Base-by-base conservation (phyloP, 257 asterid species). In the Paraleonurus japonicus region DNA sequence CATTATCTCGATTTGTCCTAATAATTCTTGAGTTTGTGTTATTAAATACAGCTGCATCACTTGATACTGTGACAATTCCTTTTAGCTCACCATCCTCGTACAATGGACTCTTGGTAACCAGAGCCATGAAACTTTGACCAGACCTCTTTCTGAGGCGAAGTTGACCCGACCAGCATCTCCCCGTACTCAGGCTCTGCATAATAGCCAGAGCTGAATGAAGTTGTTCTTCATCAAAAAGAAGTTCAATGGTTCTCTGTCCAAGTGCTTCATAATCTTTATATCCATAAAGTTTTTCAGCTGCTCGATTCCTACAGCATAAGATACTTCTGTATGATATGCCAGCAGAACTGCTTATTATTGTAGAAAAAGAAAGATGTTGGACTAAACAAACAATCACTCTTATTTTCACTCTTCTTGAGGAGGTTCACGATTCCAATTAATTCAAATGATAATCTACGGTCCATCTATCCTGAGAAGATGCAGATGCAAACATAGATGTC, bases 201-300 rank as follows among this genome's bases (percentile, higher is more conserved):
- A 81, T 71, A 22, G 15, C 61, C 57, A 41, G 57, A 5, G 83
- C 88, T 55, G 78, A 69, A 16, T 61, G 79, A 17, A 60, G 80
- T 67, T 81, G 72, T 48, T 81, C 87, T 82, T 85, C 88, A 35
- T 80, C 84, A 60, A 77, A 67, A 58, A 85, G 82, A 61, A 88
- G 80, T 13, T 80, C 86, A 30, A 37, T 57, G 6, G 41, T 83
- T 65, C 70, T 78, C 27, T 72, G 80, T 70, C 94, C 95, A 22
- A 88, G 13, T 23, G 81, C 89, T 83, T 92, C 96, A 32, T 76
- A 48, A 45, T 79, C 82, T 69, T 83, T 86, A 73, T 92, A 89
- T 16, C 90, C 96, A 69, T 63, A 92, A 55, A 92, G 90, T 47
- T 82, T 88, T 78, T 89, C 96, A 32, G 98, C 96, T 0, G 95